phyloP scores from a whole-genome alignment of 441 rosid species.

The Gossypium trilobum region DNA sequence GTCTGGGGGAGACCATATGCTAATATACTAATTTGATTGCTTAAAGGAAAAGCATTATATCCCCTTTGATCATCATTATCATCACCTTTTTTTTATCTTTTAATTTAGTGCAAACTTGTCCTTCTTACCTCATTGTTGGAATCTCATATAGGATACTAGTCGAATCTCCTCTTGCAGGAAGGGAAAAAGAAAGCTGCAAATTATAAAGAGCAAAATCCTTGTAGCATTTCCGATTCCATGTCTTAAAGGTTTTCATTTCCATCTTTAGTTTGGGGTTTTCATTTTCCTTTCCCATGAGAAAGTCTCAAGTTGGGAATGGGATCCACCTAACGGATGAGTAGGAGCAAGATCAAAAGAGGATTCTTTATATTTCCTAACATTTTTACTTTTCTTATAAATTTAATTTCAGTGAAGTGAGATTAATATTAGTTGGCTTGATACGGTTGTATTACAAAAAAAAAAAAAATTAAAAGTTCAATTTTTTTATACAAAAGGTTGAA shows the following conservation, averaged over 20 bases:
- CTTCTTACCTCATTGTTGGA: constrained; percentile 10
- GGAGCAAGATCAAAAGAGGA: background rate
- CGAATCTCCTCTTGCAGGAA: constrained; percentile 16
- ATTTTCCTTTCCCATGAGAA: background rate
- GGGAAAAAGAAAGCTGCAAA: background rate
- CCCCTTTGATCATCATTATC: background rate
- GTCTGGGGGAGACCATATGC: background rate
- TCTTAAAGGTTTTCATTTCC: background rate
- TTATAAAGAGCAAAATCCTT: background rate
- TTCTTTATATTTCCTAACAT: background rate
- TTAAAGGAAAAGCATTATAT: constrained; percentile 10
- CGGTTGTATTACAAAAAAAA: too few species aligned
- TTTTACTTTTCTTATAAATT: background rate
- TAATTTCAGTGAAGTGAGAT: too few species aligned
- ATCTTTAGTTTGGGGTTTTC: background rate
- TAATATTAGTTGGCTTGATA: too few species aligned
- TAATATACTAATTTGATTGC: background rate
- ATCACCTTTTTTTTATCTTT: background rate
- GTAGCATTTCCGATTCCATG: constrained; percentile 3
- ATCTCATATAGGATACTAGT: constrained; percentile 6
- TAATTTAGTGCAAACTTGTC: background rate
- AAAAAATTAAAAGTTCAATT: too few species aligned
- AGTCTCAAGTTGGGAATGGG: background rate
- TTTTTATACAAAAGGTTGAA: too few species aligned
- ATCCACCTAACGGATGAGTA: constrained; percentile 9